A percentile compares a stretch with the other conserved stretches of the same genome.
Conservation (phyloP, 2,329 filamentous ascomycete genomes). For the Neonectria magnoliae region DNA sequence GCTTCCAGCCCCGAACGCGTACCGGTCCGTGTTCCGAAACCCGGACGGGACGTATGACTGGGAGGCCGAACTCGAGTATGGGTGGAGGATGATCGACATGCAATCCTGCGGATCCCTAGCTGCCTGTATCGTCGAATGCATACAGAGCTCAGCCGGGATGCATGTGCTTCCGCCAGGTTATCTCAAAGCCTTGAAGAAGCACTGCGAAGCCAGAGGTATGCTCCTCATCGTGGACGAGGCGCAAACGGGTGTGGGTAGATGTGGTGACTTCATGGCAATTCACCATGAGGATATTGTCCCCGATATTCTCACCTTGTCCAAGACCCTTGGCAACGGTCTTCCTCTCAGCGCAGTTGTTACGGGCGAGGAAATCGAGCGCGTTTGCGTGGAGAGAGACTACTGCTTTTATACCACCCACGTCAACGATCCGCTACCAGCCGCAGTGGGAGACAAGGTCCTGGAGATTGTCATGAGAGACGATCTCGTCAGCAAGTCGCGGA, state of each 20-base stretch:
- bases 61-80: slow-evolving; percentile 68
- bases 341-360: slow-evolving; percentile 68
- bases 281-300: slow-evolving; percentile 63
- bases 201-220: slow-evolving; percentile 67
- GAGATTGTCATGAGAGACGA: slow-evolving; percentile 68
- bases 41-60: slow-evolving; percentile 69
- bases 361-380: slow-evolving; percentile 60
- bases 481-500: slow-evolving; percentile 57
- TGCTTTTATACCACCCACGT: slow-evolving; percentile 70
- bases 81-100: slow-evolving; percentile 68
- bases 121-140: slow-evolving; percentile 71
- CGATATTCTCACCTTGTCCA: slow-evolving; percentile 69
- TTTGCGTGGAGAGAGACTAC: slow-evolving; percentile 59
- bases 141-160: slow-evolving; percentile 69
- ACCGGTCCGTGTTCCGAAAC: slow-evolving; percentile 68
- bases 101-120: slow-evolving; percentile 70
- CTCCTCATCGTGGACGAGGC: slow-evolving; percentile 71
- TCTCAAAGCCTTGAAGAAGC: slow-evolving; percentile 61
- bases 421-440: slow-evolving; percentile 69
- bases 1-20: slow-evolving; percentile 68
- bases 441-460: slow-evolving; percentile 69
- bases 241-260: slow-evolving; percentile 67
- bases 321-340: slow-evolving; percentile 69
- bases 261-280: slow-evolving; percentile 68
- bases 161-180: slow-evolving; percentile 68